A percentile compares a stretch with the other conserved stretches of the same genome.
Evolutionary conservation across 78 protist genomes (phyloP).

Genomic region (Pigoraptor vietnamica): DNA sequence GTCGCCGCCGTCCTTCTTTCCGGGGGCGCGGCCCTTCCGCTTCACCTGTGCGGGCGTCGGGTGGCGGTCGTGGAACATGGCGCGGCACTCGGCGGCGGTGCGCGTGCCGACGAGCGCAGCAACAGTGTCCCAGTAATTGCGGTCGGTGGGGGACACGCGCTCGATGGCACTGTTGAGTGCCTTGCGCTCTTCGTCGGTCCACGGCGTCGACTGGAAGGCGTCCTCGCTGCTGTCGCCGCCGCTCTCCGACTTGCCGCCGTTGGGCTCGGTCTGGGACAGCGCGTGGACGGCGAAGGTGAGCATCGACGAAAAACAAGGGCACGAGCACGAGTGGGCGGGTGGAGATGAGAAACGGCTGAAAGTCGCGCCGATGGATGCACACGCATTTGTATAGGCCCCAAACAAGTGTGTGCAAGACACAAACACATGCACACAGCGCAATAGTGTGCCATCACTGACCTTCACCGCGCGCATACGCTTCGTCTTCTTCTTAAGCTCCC

Average conservation of each 20-base stretch:
- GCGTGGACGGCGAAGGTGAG: neutral
- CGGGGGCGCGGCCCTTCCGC: neutral
- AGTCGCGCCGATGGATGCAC: neutral
- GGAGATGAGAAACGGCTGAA: neutral
- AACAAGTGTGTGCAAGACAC: neutral
- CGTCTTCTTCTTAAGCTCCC: neutral
- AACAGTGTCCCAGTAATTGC: neutral
- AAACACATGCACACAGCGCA: neutral
- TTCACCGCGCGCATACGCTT: neutral
- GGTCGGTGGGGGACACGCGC: neutral
- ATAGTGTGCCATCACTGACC: neutral
- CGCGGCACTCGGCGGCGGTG: neutral
- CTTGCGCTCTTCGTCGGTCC: neutral
- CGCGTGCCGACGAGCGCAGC: neutral
- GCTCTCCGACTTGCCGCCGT: neutral
- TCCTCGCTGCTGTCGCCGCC: neutral
- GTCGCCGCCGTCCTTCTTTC: neutral
- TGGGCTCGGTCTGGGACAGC: neutral
- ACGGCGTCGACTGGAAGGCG: neutral
- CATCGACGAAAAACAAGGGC: neutral
- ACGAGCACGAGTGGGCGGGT: too few relatives aligned
- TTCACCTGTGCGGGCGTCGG: neutral
- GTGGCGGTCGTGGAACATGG: neutral
- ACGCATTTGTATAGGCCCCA: neutral
- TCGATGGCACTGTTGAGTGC: neutral